These are phyloP conservation scores for Helotiales sp. DNA, from an alignment of 2,329 filamentous ascomycete genomes.

Conservation along the genomic window DNA sequence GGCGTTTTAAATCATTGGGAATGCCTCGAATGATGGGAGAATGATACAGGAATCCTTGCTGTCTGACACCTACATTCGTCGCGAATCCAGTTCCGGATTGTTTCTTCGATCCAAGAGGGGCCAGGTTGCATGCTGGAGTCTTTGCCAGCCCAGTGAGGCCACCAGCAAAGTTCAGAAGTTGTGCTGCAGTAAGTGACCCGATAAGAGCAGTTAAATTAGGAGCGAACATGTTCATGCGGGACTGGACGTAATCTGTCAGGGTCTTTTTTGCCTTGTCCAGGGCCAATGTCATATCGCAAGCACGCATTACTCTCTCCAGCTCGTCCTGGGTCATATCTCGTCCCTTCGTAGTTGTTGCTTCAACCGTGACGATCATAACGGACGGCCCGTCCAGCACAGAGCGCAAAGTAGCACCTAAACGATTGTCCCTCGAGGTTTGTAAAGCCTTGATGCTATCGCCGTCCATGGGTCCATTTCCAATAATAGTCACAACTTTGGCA, in stretches of 20 bases:
- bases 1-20: conserved; percentile 82
- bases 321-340: conserved; percentile 74
- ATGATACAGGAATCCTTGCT: conserved; percentile 92
- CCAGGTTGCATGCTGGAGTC: conserved; percentile 89
- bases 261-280: conserved; percentile 85
- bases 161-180: conserved; percentile 92
- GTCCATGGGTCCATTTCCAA: conserved; percentile 89
- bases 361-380: conserved; percentile 93
- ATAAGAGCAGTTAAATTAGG: conserved; percentile 90
- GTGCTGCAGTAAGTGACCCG: conserved; percentile 88
- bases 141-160: conserved; percentile 87
- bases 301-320: conserved; percentile 70
- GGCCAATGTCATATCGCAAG: conserved; percentile 85
- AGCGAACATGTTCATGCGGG: conserved; percentile 93
- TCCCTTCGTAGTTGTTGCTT: conserved; percentile 87
- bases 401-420: conserved; percentile 72
- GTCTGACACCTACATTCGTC: conserved; percentile 85
- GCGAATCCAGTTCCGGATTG: conserved; percentile 78
- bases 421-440: conserved; percentile 75
- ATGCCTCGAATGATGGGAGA: conserved; percentile 86
- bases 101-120: conserved; percentile 88
- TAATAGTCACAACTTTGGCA: conserved; percentile 89
- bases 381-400: conserved; percentile 84
- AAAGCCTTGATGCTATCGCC: conserved; percentile 76
- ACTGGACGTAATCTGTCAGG: conserved; percentile 92